phyloP scores from a whole-genome alignment of 306 rosid species.

The Lablab purpureus region DNA sequence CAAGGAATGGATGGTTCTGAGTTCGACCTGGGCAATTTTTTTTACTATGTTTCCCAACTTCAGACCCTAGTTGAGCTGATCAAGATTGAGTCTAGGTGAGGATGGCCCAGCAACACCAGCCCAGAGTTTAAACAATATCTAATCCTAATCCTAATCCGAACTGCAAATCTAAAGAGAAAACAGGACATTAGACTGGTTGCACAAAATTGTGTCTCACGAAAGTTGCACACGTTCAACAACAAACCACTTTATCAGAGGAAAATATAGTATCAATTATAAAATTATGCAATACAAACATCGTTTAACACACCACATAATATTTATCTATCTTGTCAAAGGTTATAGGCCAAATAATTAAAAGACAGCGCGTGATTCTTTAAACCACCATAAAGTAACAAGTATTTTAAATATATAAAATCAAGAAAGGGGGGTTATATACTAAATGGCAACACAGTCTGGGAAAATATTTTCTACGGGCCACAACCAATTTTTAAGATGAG shows the following conservation, averaged over 20 bases:
- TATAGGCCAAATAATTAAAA: background rate
- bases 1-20: background rate
- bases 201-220: background rate
- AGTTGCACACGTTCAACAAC: background rate
- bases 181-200: background rate
- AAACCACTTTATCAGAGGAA: slow-evolving; percentile 6
- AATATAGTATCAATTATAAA: slow-evolving; percentile 6
- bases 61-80: background rate
- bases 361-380: background rate
- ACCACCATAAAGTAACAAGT: background rate
- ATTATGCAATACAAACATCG: background rate
- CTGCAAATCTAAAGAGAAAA: slow-evolving; percentile 6
- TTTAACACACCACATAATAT: background rate
- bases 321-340: background rate
- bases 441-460: background rate
- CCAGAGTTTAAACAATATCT: slow-evolving; percentile 3
- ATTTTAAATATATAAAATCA: slow-evolving; percentile 8
- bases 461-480: slow-evolving; percentile 1
- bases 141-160: slow-evolving; percentile 13
- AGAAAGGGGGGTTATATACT: background rate
- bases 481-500: background rate
- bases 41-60: background rate
- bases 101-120: background rate
- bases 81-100: slow-evolving; percentile 3
- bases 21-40: slow-evolving; percentile 12